Evolutionary conservation across 2,329 filamentous ascomycete genomes (phyloP), one percentile per base, ranked within the genome.

Genomic region (Monilinia laxa): DNA sequence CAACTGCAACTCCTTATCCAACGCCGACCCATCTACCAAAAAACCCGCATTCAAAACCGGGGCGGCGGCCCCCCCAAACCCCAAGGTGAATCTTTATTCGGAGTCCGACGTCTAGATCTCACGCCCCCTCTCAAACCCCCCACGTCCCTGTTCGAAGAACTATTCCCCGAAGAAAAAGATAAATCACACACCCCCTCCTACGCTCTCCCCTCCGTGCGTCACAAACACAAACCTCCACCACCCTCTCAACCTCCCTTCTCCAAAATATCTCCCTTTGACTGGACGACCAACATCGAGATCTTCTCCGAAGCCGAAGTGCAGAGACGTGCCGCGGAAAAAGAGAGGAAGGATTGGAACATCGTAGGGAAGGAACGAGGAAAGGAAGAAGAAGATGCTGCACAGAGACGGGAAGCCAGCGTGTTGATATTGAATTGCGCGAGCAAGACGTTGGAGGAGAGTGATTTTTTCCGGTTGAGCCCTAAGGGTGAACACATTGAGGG

Each of bases 381-480:
- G 11, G 62, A 60, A 25, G 45, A 53, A 31, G 23, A 65, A 47
- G 60, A 62, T 42, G 52, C 59, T 42, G 54, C 35, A 7, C 31
- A 58, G 16, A 65, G 51, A 28, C 64, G 40, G 7, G 54, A 57
- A 9, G 52, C 57, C 14, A 56, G 68, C 40, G 69, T 77, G 25
- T 80, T 93, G 52, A 80, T 88, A 53, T 78, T 93, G 49, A 80
- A 80, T 25, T 83, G 85, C 51, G 82, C 85, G 9, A 86, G 84
- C 72, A 82, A 82, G 66, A 82, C 84, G 25, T 81, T 93, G 54
- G 80, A 81, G 25, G 84, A 88, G 71, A 84, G 83, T 70, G 91
- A 94, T 78, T 93, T 94, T 77, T 83, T 86, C 70, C 87, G 90
- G 65, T 77, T 93, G 23, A 82, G 86, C 6, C 83, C 84, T 1